Conservation (phyloP, 2,329 filamentous ascomycete genomes). For the Pestalotiopsis sp. region DNA sequence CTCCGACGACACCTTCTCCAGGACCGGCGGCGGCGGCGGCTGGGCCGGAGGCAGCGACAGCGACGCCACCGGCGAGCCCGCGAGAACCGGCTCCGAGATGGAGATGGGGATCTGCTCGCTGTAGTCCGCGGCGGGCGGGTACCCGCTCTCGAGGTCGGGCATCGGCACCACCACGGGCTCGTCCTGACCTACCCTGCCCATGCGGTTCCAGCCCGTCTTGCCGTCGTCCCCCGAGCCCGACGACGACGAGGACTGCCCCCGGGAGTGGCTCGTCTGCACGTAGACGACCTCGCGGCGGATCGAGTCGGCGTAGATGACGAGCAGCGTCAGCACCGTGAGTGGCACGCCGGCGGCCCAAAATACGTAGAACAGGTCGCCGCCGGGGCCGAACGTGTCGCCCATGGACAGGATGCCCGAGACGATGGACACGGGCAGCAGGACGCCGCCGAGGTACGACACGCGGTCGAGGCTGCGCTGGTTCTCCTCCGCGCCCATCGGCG, state of each 20-base stretch:
- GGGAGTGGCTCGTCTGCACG: constrained; percentile 39
- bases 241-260: not conserved
- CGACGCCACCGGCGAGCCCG: constrained; percentile 4
- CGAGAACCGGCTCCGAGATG: not conserved
- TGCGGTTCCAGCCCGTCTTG: not conserved
- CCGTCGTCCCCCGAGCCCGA: not conserved
- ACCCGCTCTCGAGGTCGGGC: not conserved
- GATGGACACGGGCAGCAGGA: constrained; percentile 50
- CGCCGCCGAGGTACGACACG: constrained; percentile 51
- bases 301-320: constrained; percentile 51
- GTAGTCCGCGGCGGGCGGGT: constrained; percentile 4
- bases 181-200: not conserved
- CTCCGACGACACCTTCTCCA: constrained; percentile 18
- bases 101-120: constrained; percentile 17
- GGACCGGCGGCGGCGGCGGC: constrained; percentile 14
- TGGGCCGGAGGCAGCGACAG: not conserved
- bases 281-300: constrained; percentile 49
- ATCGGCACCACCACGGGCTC: not conserved
- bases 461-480: constrained; percentile 47
- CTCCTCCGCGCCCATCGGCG: constrained; percentile 23
- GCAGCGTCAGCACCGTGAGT: constrained; percentile 38
- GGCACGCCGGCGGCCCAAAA: constrained; percentile 49
- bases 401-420: constrained; percentile 52
- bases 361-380: constrained; percentile 45
- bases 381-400: constrained; percentile 45